Evolutionary conservation across 2,329 filamentous ascomycete species (phyloP).

Genomic region (Cordyceps javanica): DNA sequence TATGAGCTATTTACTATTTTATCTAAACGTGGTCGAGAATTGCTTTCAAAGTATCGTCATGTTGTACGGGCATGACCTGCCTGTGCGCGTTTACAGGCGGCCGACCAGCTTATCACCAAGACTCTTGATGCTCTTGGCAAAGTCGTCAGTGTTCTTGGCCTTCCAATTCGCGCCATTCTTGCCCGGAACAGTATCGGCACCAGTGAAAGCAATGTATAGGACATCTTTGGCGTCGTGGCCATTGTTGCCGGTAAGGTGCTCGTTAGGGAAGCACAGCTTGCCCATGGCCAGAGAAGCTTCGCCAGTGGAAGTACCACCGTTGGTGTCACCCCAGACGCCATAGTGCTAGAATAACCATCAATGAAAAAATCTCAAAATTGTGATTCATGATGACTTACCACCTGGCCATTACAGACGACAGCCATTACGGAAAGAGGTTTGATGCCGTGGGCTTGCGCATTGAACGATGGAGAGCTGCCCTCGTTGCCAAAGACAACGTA

Average conservation of each 20-base stretch:
- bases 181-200: constrained; percentile 44
- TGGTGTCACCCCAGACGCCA: constrained; percentile 50
- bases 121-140: constrained; percentile 40
- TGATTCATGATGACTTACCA: constrained; percentile 21
- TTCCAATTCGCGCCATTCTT: constrained; percentile 43
- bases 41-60: not conserved
- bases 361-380: not conserved
- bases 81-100: not conserved
- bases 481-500: constrained; percentile 40
- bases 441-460: constrained; percentile 31
- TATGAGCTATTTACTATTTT: not conserved
- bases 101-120: constrained; percentile 41
- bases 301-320: constrained; percentile 41
- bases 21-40: not conserved
- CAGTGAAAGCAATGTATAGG: constrained; percentile 50
- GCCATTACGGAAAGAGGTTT: constrained; percentile 42
- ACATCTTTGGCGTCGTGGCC: constrained; percentile 49
- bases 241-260: constrained; percentile 40
- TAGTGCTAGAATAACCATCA: constrained; percentile 34
- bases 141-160: constrained; percentile 35
- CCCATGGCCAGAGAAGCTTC: constrained; percentile 47
- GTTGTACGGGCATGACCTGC: too few species aligned
- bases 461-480: constrained; percentile 23
- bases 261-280: constrained; percentile 42
- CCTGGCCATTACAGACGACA: constrained; percentile 38